These are phyloP conservation scores for Dimocarpus longan DNA, from an alignment of 345 rosid genomes.

Conservation along the genomic window DNA sequence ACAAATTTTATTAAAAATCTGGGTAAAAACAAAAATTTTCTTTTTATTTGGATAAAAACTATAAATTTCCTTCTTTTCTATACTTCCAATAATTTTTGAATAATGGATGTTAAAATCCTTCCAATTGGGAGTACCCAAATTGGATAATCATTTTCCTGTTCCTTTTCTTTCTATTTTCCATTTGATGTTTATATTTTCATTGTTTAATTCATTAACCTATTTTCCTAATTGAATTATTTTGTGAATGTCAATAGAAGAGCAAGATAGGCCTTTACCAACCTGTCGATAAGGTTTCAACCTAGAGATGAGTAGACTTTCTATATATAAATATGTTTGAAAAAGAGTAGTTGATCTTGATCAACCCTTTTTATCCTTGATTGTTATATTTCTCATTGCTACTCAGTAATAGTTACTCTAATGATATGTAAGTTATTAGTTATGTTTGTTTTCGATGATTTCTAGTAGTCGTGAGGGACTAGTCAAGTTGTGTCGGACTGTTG, in stretches of 20 bases:
- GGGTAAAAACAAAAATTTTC: too few species aligned
- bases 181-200: too few species aligned
- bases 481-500: not conserved
- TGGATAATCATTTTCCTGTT: not conserved
- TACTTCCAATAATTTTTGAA: too few species aligned
- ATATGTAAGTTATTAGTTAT: conserved; percentile 16
- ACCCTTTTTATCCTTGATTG: too few species aligned
- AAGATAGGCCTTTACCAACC: conserved; percentile 19
- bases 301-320: conserved; percentile 22
- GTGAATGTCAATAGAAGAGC: conserved; percentile 15
- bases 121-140: too few species aligned
- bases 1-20: too few species aligned
- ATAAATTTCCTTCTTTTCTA: too few species aligned
- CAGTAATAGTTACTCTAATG: not conserved
- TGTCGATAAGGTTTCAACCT: conserved; percentile 23
- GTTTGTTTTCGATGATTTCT: not conserved
- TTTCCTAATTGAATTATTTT: conserved; percentile 12
- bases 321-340: too few species aligned
- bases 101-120: too few species aligned
- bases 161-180: not conserved
- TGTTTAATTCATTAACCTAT: not conserved
- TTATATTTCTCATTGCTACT: not conserved
- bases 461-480: not conserved
- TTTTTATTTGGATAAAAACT: too few species aligned
- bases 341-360: too few species aligned